phyloP scores from a whole-genome alignment of 2,329 filamentous ascomycete species.

The Nigrospora oryzae region DNA sequence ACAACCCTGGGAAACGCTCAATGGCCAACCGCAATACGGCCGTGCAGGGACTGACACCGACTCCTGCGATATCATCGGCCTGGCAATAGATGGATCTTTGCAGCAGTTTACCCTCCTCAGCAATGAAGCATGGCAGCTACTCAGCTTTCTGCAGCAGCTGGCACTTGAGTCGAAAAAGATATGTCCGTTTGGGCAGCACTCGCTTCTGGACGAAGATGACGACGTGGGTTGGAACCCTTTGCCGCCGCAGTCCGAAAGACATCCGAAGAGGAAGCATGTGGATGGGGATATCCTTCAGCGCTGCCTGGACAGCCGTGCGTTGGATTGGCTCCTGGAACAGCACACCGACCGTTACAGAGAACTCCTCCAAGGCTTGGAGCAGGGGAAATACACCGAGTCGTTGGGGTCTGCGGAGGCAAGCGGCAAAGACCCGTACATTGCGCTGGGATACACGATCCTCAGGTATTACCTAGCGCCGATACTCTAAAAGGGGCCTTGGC shows the following conservation, averaged over 20 bases:
- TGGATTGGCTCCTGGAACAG: constrained; percentile 33
- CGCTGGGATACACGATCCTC: constrained; percentile 44
- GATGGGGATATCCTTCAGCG: constrained; percentile 57
- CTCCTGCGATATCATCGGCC: constrained; percentile 50
- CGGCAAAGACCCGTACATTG: constrained; percentile 28
- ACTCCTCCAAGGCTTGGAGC: constrained; percentile 41
- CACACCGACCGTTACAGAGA: constrained; percentile 33
- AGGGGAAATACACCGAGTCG: constrained; percentile 27
- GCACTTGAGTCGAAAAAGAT: constrained; percentile 38
- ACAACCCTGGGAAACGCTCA: constrained; percentile 37
- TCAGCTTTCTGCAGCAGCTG: constrained; percentile 67
- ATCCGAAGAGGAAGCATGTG: constrained; percentile 47
- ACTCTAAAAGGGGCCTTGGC: constrained; percentile 22
- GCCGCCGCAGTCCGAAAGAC: background rate
- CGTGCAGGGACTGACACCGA: constrained; percentile 31
- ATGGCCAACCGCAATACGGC: constrained; percentile 29
- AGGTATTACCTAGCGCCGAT: constrained; percentile 43
- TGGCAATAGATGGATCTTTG: constrained; percentile 61
- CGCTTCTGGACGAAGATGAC: too few species aligned
- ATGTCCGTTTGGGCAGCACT: constrained; percentile 32
- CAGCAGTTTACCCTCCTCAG: constrained; percentile 62
- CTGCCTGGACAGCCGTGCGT: constrained; percentile 35
- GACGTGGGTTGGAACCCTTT: too few species aligned
- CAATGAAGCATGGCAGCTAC: constrained; percentile 53
- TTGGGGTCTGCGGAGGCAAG: constrained; percentile 15